Evolutionary conservation across 2,329 filamentous ascomycete species (phyloP).

Genomic region (Helminthosporium solani): DNA sequence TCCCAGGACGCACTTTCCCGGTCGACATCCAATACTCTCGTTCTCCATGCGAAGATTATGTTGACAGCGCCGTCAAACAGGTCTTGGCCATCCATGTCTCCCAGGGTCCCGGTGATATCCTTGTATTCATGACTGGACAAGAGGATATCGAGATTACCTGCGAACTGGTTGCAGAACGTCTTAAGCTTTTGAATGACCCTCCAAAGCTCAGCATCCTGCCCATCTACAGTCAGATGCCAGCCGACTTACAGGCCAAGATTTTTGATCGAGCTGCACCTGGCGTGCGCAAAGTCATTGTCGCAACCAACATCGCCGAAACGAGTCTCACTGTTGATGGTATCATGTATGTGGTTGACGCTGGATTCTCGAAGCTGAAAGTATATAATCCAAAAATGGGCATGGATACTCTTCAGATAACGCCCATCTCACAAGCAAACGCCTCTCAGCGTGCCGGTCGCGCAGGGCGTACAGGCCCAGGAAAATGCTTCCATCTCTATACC

Average conservation of each 20-base stretch:
- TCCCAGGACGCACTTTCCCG: conserved; percentile 93
- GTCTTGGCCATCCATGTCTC: conserved; percentile 95
- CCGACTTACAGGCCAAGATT: conserved; percentile 95
- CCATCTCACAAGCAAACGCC: conserved; percentile 94
- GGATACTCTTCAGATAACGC: conserved; percentile 97
- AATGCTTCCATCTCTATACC: conserved; percentile 90
- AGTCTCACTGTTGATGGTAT: conserved; percentile 98
- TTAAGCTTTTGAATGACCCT: conserved; percentile 88
- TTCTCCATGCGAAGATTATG: conserved; percentile 95
- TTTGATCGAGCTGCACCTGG: conserved; percentile 89
- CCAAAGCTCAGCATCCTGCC: conserved; percentile 92
- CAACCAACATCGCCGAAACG: conserved; percentile 97
- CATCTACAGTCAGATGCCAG: conserved; percentile 99
- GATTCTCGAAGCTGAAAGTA: conserved; percentile 96
- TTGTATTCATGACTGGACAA: conserved; percentile 99
- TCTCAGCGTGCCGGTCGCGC: conserved; percentile 91
- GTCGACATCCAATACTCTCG: conserved; percentile 96
- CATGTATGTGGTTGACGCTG: conserved; percentile 97
- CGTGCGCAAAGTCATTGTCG: conserved; percentile 94
- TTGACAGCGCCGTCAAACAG: conserved; percentile 95
- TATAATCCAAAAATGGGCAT: conserved; percentile 99
- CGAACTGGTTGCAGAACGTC: conserved; percentile 82
- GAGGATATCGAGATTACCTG: conserved; percentile 98
- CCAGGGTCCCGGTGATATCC: conserved; percentile 86
- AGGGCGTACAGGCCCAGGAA: conserved; percentile 90